A percentile compares a stretch with the other conserved stretches of the same genome.
Evolutionary conservation across 2,329 filamentous ascomycete genomes (phyloP).

Genomic region (Pseudogymnoascus sp.): DNA sequence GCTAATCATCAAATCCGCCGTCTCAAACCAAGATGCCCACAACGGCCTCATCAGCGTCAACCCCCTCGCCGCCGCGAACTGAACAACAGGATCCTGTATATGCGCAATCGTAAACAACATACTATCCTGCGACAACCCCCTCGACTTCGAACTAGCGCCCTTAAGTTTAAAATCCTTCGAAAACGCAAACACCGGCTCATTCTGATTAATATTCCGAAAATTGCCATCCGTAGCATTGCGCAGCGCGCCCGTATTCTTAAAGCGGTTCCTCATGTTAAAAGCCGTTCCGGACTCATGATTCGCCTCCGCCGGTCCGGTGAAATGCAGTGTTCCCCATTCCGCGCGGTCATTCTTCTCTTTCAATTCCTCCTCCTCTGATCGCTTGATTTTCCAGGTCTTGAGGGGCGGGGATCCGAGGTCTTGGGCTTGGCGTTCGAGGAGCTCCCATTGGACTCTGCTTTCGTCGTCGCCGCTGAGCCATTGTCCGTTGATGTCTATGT

Average conservation of each 20-base stretch:
- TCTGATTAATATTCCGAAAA: slow-evolving; percentile 64
- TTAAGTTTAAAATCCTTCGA: slow-evolving; percentile 53
- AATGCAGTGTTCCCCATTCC: slow-evolving; percentile 78
- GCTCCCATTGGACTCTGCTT: slow-evolving; percentile 62
- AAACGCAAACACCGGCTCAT: slow-evolving; percentile 78
- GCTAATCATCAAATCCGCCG: slow-evolving; percentile 53
- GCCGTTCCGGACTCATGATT: slow-evolving; percentile 66
- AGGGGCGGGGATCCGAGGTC: slow-evolving; percentile 33
- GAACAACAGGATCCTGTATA: slow-evolving; percentile 69
- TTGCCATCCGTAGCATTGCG: slow-evolving; percentile 57
- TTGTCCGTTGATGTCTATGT: slow-evolving; percentile 63
- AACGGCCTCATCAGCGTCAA: slow-evolving; percentile 70
- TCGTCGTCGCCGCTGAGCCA: slow-evolving; percentile 74
- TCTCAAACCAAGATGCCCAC: slow-evolving; percentile 68
- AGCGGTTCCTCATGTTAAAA: slow-evolving; percentile 54
- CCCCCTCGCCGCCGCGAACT: slow-evolving; percentile 69
- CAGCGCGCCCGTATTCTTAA: slow-evolving; percentile 59
- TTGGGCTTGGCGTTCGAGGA: slow-evolving; percentile 34
- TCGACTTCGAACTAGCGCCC: slow-evolving; percentile 25
- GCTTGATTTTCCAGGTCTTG: slow-evolving; percentile 60
- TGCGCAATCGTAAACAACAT: slow-evolving; percentile 69
- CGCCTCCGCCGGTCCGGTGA: slow-evolving; percentile 61
- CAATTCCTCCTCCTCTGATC: slow-evolving; percentile 57
- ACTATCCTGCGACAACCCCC: slow-evolving; percentile 35
- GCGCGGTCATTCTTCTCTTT: slow-evolving; percentile 66